Evolutionary conservation across 345 rosid genomes (phyloP).

Genomic region (Rhizophora mangle): DNA sequence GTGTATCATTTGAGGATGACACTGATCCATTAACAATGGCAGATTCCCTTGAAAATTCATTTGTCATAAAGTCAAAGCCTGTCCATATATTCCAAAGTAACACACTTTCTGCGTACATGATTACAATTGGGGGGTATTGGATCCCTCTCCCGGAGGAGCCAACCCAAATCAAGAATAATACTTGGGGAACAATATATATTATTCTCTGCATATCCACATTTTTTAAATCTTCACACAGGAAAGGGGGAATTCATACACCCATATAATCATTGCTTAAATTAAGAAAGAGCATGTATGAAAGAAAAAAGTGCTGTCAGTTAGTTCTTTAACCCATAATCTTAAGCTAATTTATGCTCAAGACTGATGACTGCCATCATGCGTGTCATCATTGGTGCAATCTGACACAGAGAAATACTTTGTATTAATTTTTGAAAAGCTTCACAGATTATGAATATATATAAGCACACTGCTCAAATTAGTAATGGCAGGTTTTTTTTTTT

Average conservation of each 20-base stretch:
- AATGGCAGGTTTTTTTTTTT: not conserved
- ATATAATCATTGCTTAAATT: constrained; percentile 6
- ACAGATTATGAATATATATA: too few relatives aligned
- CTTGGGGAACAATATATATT: constrained; percentile 20
- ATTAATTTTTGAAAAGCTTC: not conserved
- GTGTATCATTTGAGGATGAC: too few relatives aligned
- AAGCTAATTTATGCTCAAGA: constrained; percentile 9
- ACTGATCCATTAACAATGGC: not conserved
- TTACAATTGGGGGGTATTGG: constrained; percentile 8
- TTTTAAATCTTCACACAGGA: constrained; percentile 1
- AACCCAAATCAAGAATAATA: constrained; percentile 15
- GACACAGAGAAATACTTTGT: constrained; percentile 26
- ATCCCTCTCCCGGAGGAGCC: constrained; percentile 19
- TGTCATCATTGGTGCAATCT: constrained; percentile 46
- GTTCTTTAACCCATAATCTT: constrained; percentile 22
- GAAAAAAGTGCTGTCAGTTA: constrained; percentile 1
- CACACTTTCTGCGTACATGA: constrained; percentile 28
- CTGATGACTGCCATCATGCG: constrained; percentile 26
- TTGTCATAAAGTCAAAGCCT: constrained; percentile 28
- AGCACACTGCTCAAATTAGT: too few relatives aligned
- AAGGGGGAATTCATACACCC: too few relatives aligned
- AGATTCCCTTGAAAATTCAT: constrained; percentile 14
- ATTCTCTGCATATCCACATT: constrained; percentile 25
- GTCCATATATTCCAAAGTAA: constrained; percentile 12
- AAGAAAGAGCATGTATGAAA: constrained; percentile 11